A percentile compares a stretch with the other conserved stretches of the same genome.
phyloP scores from a whole-genome alignment of 2,329 filamentous ascomycete species.

The Dactylellina haptotyla region DNA sequence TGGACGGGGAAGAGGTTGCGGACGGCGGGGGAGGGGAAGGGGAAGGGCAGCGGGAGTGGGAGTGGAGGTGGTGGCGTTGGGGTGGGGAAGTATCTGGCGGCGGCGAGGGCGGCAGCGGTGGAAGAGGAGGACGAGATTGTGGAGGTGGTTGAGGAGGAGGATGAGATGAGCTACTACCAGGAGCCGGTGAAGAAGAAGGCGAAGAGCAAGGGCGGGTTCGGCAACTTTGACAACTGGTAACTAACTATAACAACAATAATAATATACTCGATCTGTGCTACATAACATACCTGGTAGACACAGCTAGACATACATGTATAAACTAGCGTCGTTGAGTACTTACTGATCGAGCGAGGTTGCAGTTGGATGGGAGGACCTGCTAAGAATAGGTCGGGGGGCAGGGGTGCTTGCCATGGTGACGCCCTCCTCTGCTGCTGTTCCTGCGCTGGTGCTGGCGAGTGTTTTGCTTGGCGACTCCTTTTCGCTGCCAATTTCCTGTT shows the following conservation, averaged over 20 bases:
- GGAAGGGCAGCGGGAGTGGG: constrained; percentile 62
- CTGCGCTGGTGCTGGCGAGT: constrained; percentile 6
- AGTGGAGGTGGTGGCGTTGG: constrained; percentile 64
- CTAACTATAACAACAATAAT: too few relatives aligned
- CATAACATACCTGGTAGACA: too few relatives aligned
- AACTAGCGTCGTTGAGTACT: neutral
- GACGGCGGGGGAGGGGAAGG: constrained; percentile 64
- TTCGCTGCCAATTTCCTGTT: too few relatives aligned
- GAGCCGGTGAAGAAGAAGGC: constrained; percentile 83
- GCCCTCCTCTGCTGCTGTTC: neutral
- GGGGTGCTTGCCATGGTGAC: constrained; percentile 50
- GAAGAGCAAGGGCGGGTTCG: constrained; percentile 79
- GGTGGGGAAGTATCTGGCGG: constrained; percentile 85
- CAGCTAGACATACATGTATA: too few relatives aligned
- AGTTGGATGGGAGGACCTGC: constrained; percentile 9
- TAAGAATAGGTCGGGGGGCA: constrained; percentile 23
- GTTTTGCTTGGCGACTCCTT: constrained; percentile 38
- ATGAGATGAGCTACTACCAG: constrained; percentile 66
- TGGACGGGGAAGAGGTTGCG: constrained; percentile 96
- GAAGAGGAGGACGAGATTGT: constrained; percentile 69
- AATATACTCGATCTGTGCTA: neutral
- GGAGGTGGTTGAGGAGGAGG: constrained; percentile 69
- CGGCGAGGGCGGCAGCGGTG: constrained; percentile 61
- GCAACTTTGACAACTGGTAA: constrained; percentile 94
- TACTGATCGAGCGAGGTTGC: too few relatives aligned